A percentile compares a stretch with the other conserved stretches of the same genome.
phyloP scores from a whole-genome alignment of 164 flowering plant genomes.

The Brasenia schreberi region DNA sequence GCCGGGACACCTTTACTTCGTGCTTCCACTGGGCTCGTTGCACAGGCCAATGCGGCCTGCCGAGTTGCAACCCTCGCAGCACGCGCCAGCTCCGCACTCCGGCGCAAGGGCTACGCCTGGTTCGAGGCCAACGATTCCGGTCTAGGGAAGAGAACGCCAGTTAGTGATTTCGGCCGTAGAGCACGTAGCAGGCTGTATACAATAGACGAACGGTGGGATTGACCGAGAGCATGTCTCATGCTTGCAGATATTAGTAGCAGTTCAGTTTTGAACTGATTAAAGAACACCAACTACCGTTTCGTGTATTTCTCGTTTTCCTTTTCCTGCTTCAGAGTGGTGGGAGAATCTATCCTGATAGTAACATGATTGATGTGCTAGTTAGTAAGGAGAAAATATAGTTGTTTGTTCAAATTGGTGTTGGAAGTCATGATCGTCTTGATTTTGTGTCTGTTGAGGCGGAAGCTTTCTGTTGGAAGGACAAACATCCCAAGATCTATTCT shows the following conservation, averaged over 20 bases:
- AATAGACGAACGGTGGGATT: conserved; percentile 8
- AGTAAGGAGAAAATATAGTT: too few species aligned
- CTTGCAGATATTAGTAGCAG: conserved; percentile 9
- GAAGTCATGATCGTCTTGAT: too few species aligned
- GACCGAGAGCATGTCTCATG: conserved; percentile 1
- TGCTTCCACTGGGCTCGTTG: conserved; percentile 42
- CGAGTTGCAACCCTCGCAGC: conserved; percentile 90
- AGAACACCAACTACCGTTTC: too few species aligned
- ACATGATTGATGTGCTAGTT: too few species aligned
- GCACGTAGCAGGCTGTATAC: conserved; percentile 2
- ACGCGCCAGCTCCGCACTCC: conserved; percentile 55
- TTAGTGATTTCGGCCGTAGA: background rate
- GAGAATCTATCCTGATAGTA: too few species aligned
- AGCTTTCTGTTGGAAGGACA: too few species aligned
- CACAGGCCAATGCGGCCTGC: conserved; percentile 37
- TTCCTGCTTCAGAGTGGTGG: too few species aligned
- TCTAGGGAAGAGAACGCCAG: background rate
- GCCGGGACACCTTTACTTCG: conserved; percentile 72
- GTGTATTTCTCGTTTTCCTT: too few species aligned
- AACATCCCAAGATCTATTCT: too few species aligned
- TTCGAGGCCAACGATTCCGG: background rate
- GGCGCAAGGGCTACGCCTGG: conserved; percentile 7
- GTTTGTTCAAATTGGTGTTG: too few species aligned
- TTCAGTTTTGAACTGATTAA: background rate
- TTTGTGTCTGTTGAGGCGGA: too few species aligned